Percentiles rank a stretch among this genome's conserved stretches.
phyloP scores from a whole-genome alignment of 129 eudicot species.

The Artemisia annua region DNA sequence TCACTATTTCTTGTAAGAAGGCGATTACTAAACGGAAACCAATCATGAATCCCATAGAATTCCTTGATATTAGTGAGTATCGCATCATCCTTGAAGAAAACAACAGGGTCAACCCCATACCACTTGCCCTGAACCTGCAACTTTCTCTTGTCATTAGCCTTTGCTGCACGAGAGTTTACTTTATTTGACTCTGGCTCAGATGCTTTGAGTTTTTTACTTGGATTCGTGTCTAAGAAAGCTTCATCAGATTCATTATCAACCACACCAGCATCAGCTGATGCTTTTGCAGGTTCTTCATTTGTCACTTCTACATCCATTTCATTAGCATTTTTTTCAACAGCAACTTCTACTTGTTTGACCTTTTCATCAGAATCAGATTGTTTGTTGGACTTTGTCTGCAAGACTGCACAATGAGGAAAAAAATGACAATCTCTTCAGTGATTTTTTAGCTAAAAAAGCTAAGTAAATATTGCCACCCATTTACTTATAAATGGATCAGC shows the following conservation, averaged over 20 bases:
- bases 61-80: conserved; percentile 57
- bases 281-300: conserved; percentile 27
- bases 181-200: conserved; percentile 32
- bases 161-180: conserved; percentile 40
- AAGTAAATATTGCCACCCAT: not conserved
- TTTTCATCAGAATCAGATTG: conserved; percentile 24
- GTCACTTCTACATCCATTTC: conserved; percentile 31
- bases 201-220: conserved; percentile 39
- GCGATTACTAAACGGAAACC: conserved; percentile 66
- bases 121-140: conserved; percentile 92
- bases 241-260: conserved; percentile 40
- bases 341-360: conserved; percentile 30
- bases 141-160: conserved; percentile 71
- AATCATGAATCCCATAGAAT: conserved; percentile 85
- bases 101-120: conserved; percentile 95
- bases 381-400: conserved; percentile 45
- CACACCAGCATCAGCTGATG: conserved; percentile 25
- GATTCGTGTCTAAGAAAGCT: conserved; percentile 38
- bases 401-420: conserved; percentile 44
- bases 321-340: conserved; percentile 30
- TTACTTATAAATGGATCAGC: not conserved
- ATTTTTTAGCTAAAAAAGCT: conserved; percentile 8
- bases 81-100: conserved; percentile 64
- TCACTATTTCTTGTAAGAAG: conserved; percentile 83
- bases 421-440: conserved; percentile 18